These are phyloP conservation scores for Aureobasidium sp. DNA, from an alignment of 2,329 filamentous ascomycete genomes.

Conservation along the genomic window DNA sequence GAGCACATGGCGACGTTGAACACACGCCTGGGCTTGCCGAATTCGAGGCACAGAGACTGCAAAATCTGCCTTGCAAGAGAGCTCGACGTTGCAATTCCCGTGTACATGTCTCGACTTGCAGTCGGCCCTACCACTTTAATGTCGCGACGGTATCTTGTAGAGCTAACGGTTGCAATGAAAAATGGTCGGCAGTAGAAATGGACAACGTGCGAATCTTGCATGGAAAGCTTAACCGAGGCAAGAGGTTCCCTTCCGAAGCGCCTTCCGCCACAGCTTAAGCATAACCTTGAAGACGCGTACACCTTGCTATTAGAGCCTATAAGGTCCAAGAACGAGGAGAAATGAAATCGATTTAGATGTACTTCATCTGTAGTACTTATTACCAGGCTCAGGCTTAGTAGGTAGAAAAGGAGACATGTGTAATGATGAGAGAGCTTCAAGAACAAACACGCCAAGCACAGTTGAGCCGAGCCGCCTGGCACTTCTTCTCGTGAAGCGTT, in stretches of 20 bases:
- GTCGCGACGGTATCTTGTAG: not conserved
- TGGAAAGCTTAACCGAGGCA: conserved; percentile 4
- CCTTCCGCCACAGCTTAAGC: not conserved
- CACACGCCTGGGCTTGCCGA: not conserved
- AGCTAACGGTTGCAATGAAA: not conserved
- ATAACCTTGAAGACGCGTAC: not conserved
- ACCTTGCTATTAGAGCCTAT: not conserved
- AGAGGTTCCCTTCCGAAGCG: not conserved
- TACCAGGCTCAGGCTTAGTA: no score
- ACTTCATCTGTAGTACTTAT: no score
- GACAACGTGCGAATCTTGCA: not conserved
- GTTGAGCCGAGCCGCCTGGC: not conserved
- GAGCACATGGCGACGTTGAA: not conserved
- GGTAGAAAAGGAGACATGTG: no score
- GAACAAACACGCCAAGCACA: not conserved
- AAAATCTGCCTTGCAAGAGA: not conserved
- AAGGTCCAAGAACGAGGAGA: not conserved
- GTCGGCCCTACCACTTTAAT: not conserved
- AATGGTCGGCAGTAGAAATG: not conserved
- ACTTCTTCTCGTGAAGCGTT: not conserved
- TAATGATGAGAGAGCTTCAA: no score
- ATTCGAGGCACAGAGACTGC: not conserved
- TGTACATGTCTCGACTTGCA: not conserved
- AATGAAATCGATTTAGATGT: no score
- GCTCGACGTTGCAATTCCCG: not conserved